Base-by-base conservation (phyloP, 352 stramenopile genomes). In the Globisporangium parvum region DNA sequence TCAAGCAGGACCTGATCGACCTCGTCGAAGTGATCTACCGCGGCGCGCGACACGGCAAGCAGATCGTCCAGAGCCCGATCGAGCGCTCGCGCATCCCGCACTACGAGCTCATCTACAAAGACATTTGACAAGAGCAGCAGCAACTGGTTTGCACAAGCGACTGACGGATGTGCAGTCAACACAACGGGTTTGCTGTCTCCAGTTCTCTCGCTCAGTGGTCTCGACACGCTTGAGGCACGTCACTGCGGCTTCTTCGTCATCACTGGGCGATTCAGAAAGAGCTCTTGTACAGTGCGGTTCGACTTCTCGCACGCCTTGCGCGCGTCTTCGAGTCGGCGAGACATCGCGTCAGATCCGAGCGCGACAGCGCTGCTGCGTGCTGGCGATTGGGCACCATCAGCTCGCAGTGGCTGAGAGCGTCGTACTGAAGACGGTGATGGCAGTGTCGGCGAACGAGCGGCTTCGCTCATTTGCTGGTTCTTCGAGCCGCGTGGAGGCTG, bases 11-110 rank as follows among this genome's bases (percentile, higher is more conserved):
- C 54, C 75, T 87, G 24, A 91, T 95, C 59, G 85, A 95, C 53
- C 76, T 95, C 47, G 80, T 95, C 23, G 85, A 93, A 71, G 80
- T 92, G 47, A 84, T 93, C 66, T 93, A 88, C 67, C 73, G 83
- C 2, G 85, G 85, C 39, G 85, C 83, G 17, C 79, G 77, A 50
- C 83, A 69, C 37, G 85, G 85, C 51, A 95, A 93, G 54, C 63
- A 76, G 21, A 93, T 95, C 53, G 84, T 95, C n/a, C 58, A 53
- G 17, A 91, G 81, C 47, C 83, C 83, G 12, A 89, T 95, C 28
- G 77, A 90, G 24, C 82, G 75, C 53, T 85, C 82, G 0, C 69
- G 69, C 15, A 93, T 93, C 33, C 83, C 78, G 47, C 72, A 89
- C 60, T 95, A 93, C 59, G 67, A 89, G 1, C 74, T 93, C 46